Percentiles rank a stretch among this genome's conserved stretches.
phyloP scores from a whole-genome alignment of 768 basidiomycete genomes.

The Amanita pseudoporphyria region DNA sequence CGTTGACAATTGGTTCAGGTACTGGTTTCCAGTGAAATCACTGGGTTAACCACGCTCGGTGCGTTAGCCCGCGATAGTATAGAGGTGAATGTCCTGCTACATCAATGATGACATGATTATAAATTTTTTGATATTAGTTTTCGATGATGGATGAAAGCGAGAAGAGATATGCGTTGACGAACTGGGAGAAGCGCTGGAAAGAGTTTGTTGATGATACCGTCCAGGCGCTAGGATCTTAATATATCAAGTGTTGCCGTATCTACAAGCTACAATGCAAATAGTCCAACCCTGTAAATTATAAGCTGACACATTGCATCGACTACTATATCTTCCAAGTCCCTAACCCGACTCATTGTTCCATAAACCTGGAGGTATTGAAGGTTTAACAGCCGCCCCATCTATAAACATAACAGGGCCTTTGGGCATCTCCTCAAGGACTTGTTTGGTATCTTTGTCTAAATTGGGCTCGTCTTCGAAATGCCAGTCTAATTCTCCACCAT shows the following conservation, averaged over 20 bases:
- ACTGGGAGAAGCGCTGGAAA: conserved; percentile 43
- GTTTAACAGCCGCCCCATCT: conserved; percentile 27
- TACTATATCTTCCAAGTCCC: background rate
- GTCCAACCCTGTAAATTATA: no score
- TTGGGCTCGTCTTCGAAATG: conserved; percentile 55
- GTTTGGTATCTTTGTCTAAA: conserved; percentile 46
- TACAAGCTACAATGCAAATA: background rate
- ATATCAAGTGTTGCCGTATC: background rate
- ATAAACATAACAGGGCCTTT: conserved; percentile 43
- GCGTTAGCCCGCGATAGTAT: conserved; percentile 55
- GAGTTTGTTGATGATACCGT: conserved; percentile 28
- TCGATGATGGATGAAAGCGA: conserved; percentile 39
- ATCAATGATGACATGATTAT: background rate
- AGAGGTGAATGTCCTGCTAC: conserved; percentile 30
- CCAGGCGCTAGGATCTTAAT: background rate
- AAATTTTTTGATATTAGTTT: conserved; percentile 13
- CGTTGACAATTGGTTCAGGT: conserved; percentile 27
- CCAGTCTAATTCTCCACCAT: conserved; percentile 73
- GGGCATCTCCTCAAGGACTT: conserved; percentile 41
- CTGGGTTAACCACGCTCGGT: conserved; percentile 51
- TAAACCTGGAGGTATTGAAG: background rate
- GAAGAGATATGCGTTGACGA: conserved; percentile 31
- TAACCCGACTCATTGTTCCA: background rate
- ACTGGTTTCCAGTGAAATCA: conserved; percentile 58
- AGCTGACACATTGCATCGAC: no score